Evolutionary conservation across 441 rosid species (phyloP).

Genomic region (Biscutella laevigata): DNA sequence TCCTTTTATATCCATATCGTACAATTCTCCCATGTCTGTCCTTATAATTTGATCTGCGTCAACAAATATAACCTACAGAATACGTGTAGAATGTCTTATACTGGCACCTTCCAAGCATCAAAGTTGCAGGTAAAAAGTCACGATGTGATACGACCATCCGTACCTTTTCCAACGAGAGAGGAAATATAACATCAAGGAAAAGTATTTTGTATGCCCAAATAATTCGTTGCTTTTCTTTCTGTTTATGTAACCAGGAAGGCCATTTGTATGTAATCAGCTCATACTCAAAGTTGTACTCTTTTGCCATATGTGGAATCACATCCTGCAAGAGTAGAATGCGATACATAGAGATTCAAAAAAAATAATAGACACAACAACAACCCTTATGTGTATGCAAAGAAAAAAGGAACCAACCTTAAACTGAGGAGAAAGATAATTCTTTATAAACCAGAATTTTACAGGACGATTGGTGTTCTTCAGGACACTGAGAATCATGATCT

Average conservation of each 20-base stretch:
- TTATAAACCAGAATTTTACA: slow-evolving; percentile 98
- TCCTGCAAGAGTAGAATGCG: slow-evolving; percentile 43
- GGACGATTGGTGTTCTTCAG: slow-evolving; percentile 87
- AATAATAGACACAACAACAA: neutral
- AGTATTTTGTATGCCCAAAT: slow-evolving; percentile 99
- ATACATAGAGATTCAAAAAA: neutral
- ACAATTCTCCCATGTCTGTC: slow-evolving; percentile 96
- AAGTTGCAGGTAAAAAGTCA: slow-evolving; percentile 7
- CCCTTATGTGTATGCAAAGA: slow-evolving; percentile 4
- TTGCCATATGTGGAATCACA: slow-evolving; percentile 93
- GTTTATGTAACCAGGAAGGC: slow-evolving; percentile 99
- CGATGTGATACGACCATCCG: slow-evolving; percentile 8
- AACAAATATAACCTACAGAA: slow-evolving; percentile 87
- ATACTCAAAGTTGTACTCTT: slow-evolving; percentile 83
- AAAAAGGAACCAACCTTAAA: slow-evolving; percentile 55
- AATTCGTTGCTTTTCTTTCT: slow-evolving; percentile 95
- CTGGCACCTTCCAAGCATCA: neutral
- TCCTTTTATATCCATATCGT: slow-evolving; percentile 96
- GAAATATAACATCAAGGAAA: slow-evolving; percentile 97
- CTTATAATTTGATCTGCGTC: slow-evolving; percentile 97
- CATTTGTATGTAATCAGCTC: slow-evolving; percentile 94
- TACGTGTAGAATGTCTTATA: slow-evolving; percentile 11
- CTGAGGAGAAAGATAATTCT: slow-evolving; percentile 95
- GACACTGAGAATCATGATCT: slow-evolving; percentile 94
- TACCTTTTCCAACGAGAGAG: slow-evolving; percentile 94